phyloP scores from a whole-genome alignment of 805 yeast species.

The Candida parachauliodes region DNA sequence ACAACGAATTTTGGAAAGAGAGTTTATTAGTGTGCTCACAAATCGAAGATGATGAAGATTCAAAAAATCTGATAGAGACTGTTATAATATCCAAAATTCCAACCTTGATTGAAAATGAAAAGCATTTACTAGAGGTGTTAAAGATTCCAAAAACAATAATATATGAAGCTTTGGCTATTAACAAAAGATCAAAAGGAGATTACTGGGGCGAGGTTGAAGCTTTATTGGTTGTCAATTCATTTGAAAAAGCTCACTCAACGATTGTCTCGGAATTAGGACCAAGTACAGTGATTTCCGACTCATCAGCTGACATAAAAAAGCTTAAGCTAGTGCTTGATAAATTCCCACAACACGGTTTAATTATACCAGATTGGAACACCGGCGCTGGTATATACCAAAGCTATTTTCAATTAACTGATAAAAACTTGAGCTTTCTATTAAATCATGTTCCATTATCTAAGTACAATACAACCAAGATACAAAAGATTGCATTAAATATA shows the following conservation, averaged over 20 bases:
- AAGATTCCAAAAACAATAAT: conserved; percentile 48
- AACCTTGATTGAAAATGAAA: conserved; percentile 22
- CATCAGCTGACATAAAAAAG: conserved; percentile 26
- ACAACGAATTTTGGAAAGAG: conserved; percentile 49
- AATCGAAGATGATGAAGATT: conserved; percentile 43
- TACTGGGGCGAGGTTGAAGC: conserved; percentile 58
- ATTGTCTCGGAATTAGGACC: conserved; percentile 69
- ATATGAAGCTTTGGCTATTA: conserved; percentile 58
- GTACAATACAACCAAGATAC: conserved; percentile 20
- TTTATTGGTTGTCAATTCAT: conserved; percentile 56
- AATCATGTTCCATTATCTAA: conserved; percentile 43
- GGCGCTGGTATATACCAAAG: conserved; percentile 59
- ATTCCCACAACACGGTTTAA: conserved; percentile 41
- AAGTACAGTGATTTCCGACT: conserved; percentile 52
- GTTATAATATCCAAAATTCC: conserved; percentile 32
- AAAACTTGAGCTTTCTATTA: conserved; percentile 36
- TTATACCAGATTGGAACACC: conserved; percentile 46
- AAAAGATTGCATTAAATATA: conserved; percentile 49
- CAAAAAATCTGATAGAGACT: conserved; percentile 38
- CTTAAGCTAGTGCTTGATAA: conserved; percentile 36
- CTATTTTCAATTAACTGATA: conserved; percentile 37
- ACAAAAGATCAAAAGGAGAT: conserved; percentile 47
- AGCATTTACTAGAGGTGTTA: conserved; percentile 35
- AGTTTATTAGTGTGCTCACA: conserved; percentile 64
- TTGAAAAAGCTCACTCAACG: conserved; percentile 61